Base-by-base conservation (phyloP, 2,329 filamentous ascomycete species). In the Cytospora schulzeri region DNA sequence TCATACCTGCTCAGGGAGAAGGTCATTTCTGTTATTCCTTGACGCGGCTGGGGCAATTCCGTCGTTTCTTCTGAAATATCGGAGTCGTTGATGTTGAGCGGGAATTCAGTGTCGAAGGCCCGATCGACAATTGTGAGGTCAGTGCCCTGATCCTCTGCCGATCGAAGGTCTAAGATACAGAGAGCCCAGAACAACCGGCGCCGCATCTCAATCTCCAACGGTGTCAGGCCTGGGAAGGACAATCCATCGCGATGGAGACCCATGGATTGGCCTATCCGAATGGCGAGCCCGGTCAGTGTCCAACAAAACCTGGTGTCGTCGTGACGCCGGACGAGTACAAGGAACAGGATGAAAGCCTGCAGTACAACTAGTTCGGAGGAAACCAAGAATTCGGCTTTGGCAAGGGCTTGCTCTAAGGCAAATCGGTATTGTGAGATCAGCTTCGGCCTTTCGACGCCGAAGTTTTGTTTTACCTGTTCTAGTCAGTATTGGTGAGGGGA, bases 161-260 rank as follows among this genome's bases (percentile, higher is more conserved):
- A 80, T n/a, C 84, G 79, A 11, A 85, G 77, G 66, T 91, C 88
- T 1, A 89, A 71, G 4, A 86, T 79, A 52, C 83, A 79, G 2
- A 90, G 77, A 24, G 82, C 80, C 82, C 86, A 89, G 80, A 87
- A 90, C 0, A 88, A 72, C 1, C 88, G 79, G 6, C 88, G 80
- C 22, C 87, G 80, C 74, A 89, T 85, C 70, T 90, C 86, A 8
- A 83, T 79, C 55, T 90, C 84, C 63, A 87, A 89, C 0, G 85
- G 83, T 0, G 80, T 80, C 1, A 90, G 70, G 15, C 83, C 80
- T 5, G 74, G 81, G 70, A 82, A 82, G 59, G 80, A 74, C 3
- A 77, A 77, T 17, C 83, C 83, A 52, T 90, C 88, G n/a, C 83
- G 78, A 62, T 87, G 84, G 38, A 87, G 75, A 0, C 84, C 83